Conservation (phyloP, 1,284 basidiomycete species). For the Cutaneotrichosporon cutaneum region DNA sequence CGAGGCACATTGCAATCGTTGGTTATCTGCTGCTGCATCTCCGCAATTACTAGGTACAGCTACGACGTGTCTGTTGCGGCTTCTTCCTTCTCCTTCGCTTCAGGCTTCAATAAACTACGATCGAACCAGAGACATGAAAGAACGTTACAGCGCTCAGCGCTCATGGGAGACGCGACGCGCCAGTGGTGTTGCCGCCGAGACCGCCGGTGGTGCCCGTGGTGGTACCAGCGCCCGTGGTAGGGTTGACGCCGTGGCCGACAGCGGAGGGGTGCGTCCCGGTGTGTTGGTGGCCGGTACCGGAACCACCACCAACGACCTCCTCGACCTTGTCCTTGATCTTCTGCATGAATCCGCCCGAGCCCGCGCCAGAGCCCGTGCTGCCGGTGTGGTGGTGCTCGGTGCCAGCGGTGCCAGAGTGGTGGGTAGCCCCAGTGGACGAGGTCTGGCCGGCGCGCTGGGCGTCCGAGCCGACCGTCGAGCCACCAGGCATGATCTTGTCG, state of each 20-base stretch:
- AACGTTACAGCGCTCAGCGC: too few relatives aligned
- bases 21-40: neutral
- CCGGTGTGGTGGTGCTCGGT: too few relatives aligned
- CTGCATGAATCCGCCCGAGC: neutral
- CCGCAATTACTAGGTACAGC: neutral
- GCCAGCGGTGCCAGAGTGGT: neutral
- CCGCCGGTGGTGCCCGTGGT: too few relatives aligned
- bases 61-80: neutral
- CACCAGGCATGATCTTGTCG: too few relatives aligned
- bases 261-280: neutral
- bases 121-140: too few relatives aligned
- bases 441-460: neutral
- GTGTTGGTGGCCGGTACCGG: neutral
- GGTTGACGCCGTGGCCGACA: neutral
- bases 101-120: too few relatives aligned
- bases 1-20: neutral
- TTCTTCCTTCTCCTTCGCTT: neutral
- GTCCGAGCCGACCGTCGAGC: too few relatives aligned
- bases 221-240: neutral
- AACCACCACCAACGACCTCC: neutral
- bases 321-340: constrained; percentile 3
- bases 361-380: neutral
- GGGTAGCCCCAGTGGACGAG: neutral
- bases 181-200: too few relatives aligned
- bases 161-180: too few relatives aligned